Base-by-base conservation (phyloP, 257 asterid species). In the Solanum paucissectum region DNA sequence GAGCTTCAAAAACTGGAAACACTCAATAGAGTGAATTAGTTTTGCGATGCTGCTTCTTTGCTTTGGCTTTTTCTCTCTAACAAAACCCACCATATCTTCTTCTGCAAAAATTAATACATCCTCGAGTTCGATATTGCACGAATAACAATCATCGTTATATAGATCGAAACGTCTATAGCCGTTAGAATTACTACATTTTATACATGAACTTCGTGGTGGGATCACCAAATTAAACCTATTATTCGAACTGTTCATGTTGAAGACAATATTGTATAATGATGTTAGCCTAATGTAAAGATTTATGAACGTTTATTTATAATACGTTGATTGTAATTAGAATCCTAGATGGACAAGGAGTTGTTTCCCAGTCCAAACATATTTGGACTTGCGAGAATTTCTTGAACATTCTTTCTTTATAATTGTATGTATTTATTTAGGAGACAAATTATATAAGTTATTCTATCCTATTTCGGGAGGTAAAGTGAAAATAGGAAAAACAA, bases 1-100 rank as follows among this genome's bases (percentile, higher is more conserved):
- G 8, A 21, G 25, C 36, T 25, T 86, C 46, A 87, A 40, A 74
- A 86, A 89, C 49, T 83, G 83, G 13, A 87, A 87, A 86, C 89
- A 87, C 77, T 42, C 32, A 34, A 4, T 9, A 27, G 21, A 89
- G n/a, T 16, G 14, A 4, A 68, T 23, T 34, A 46, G 18, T 25
- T 16, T 21, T 46, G 38, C 27, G 18, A 27, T 46, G 42, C 83
- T 72, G 21, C 69, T 18, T 58, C 38, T 89, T n/a, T 23, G 18
- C 73, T 36, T 87, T n/a, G 82, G 77, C 79, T 75, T 83, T 60
- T 83, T 46, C 62, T 69, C 72, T 46, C 86, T 64, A 7, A 32
- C 36, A 60, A 68, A 83, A 3, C 29, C 89, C 12, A n/a, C 21
- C 38, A 74, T 58, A 42, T 83, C 88, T 12, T 86, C 90, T n/a